Evolutionary conservation across 2,329 filamentous ascomycete genomes (phyloP).

Genomic region (Spiromastix sp.): DNA sequence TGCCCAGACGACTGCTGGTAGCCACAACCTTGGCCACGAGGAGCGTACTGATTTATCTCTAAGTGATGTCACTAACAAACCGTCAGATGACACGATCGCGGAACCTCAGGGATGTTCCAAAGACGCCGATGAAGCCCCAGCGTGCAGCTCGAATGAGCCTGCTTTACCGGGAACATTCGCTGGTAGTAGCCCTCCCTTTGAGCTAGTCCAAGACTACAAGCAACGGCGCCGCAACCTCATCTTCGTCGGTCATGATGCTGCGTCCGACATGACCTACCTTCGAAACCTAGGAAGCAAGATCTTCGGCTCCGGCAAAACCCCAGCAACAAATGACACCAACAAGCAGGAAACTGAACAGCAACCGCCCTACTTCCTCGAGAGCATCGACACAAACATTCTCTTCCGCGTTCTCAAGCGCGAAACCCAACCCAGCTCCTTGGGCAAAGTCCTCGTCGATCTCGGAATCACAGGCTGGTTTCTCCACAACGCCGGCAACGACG

Average conservation of each 20-base stretch:
- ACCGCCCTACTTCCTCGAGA: constrained; percentile 45
- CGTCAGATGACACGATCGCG: background rate
- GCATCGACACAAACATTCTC: constrained; percentile 63
- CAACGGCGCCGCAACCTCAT: constrained; percentile 48
- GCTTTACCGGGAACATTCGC: too few relatives aligned
- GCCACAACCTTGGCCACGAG: background rate
- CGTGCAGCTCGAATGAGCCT: too few relatives aligned
- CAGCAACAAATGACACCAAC: background rate
- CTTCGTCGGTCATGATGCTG: constrained; percentile 67
- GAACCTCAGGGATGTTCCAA: too few relatives aligned
- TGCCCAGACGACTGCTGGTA: too few relatives aligned
- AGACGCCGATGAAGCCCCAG: too few relatives aligned
- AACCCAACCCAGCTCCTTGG: constrained; percentile 46
- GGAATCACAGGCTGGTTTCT: constrained; percentile 53
- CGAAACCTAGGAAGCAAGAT: constrained; percentile 41
- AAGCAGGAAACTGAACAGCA: background rate
- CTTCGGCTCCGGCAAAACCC: constrained; percentile 30
- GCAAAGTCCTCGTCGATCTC: constrained; percentile 52
- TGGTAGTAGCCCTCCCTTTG: background rate
- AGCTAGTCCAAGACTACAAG: constrained; percentile 3
- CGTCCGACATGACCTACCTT: constrained; percentile 59
- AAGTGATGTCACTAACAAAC: background rate
- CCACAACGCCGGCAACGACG: constrained; percentile 87
- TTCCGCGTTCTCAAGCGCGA: constrained; percentile 53
- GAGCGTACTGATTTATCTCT: background rate